These are phyloP conservation scores for Excoecaria cochinchinensis DNA, from an alignment of 345 rosid genomes.

Conservation along the genomic window DNA sequence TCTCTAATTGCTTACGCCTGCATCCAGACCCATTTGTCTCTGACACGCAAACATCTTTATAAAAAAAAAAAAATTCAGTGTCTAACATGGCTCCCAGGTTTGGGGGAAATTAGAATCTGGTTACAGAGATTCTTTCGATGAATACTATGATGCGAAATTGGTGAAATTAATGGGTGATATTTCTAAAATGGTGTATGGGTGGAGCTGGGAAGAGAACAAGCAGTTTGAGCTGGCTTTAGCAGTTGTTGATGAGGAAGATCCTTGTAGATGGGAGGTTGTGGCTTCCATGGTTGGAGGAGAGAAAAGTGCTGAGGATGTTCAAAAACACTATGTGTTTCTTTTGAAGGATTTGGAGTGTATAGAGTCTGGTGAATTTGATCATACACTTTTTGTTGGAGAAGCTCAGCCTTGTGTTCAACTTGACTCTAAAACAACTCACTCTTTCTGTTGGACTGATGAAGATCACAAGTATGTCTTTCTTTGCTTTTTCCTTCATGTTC, in stretches of 20 bases:
- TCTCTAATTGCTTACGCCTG: conserved; percentile 21
- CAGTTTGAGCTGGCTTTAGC: conserved; percentile 67
- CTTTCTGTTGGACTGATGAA: conserved; percentile 51
- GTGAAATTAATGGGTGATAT: conserved; percentile 33
- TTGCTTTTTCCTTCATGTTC: not conserved
- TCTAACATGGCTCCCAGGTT: conserved; percentile 28
- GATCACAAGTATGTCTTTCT: conserved; percentile 45
- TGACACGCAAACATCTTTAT: conserved; percentile 14
- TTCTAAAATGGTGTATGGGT: conserved; percentile 38
- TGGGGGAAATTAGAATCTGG: conserved; percentile 32
- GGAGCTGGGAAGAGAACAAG: conserved; percentile 88
- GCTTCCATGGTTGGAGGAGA: conserved; percentile 65
- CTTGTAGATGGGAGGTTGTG: conserved; percentile 60
- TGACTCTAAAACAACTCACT: conserved; percentile 26
- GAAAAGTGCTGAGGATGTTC: conserved; percentile 59
- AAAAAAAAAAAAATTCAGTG: conserved; percentile 23
- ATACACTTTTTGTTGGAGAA: conserved; percentile 31
- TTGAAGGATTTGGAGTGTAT: conserved; percentile 62
- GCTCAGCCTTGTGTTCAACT: conserved; percentile 38
- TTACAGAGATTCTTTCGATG: conserved; percentile 28
- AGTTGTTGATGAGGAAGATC: conserved; percentile 55
- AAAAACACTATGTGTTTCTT: conserved; percentile 55
- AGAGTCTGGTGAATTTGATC: conserved; percentile 60
- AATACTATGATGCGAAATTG: conserved; percentile 27
- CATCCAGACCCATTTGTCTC: conserved; percentile 26